These are phyloP conservation scores for Noccaea caerulescens DNA, from an alignment of 345 rosid genomes.

Conservation along the genomic window DNA sequence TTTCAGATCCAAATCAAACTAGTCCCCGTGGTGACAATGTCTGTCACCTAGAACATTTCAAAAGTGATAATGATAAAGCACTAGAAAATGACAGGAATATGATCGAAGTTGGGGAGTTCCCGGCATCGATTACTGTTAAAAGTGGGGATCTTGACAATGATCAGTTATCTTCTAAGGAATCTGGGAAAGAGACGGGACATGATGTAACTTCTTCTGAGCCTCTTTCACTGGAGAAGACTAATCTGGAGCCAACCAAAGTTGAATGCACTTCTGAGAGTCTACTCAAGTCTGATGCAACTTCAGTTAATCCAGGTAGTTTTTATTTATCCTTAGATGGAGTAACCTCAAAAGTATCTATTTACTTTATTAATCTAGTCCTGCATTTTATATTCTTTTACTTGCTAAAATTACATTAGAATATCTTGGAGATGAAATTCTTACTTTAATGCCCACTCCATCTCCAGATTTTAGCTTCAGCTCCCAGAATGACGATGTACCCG, in stretches of 20 bases:
- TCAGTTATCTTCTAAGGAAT: slow-evolving; percentile 43
- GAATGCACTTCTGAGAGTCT: slow-evolving; percentile 36
- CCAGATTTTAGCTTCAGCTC: slow-evolving; percentile 57
- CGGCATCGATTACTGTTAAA: slow-evolving; percentile 34
- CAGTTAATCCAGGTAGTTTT: slow-evolving; percentile 45
- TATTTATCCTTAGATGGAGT: slow-evolving; percentile 32
- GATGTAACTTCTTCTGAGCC: slow-evolving; percentile 38
- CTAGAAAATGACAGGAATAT: slow-evolving; percentile 33
- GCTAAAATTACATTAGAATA: slow-evolving; percentile 20
- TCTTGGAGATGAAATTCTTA: slow-evolving; percentile 42
- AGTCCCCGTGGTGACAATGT: slow-evolving; percentile 37
- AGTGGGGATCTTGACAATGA: slow-evolving; percentile 46
- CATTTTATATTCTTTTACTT: slow-evolving; percentile 40
- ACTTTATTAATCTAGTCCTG: slow-evolving; percentile 36
- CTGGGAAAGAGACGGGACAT: slow-evolving; percentile 35
- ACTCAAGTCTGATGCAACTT: slow-evolving; percentile 38
- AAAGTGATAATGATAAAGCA: slow-evolving; percentile 42
- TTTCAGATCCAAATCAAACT: slow-evolving; percentile 48
- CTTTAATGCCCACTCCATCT: slow-evolving; percentile 47
- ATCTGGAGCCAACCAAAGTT: slow-evolving; percentile 38
- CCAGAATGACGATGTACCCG: slow-evolving; percentile 55
- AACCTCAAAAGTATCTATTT: slow-evolving; percentile 30
- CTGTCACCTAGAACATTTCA: slow-evolving; percentile 44
- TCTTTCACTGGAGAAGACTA: slow-evolving; percentile 36
- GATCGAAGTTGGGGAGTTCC: slow-evolving; percentile 44